Evolutionary conservation across 1,284 basidiomycete genomes (phyloP).

Genomic region (Puccinia coronata): DNA sequence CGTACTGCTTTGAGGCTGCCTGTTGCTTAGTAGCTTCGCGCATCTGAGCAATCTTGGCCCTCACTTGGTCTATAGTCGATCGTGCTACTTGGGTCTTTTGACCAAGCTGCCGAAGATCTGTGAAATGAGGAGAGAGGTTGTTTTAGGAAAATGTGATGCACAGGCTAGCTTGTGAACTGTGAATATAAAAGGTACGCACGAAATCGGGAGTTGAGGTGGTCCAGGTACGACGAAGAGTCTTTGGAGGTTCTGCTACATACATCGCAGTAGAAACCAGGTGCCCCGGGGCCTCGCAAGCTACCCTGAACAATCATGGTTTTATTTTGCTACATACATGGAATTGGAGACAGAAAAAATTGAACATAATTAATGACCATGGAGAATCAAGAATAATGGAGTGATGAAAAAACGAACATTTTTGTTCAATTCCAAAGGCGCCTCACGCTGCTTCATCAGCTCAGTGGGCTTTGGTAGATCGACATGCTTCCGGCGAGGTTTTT

Average conservation of each 20-base stretch:
- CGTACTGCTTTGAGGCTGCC: constrained; percentile 79
- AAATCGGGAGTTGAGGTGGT: constrained; percentile 90
- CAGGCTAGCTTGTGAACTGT: constrained; percentile 36
- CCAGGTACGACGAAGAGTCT: constrained; percentile 87
- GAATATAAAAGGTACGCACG: constrained; percentile 64
- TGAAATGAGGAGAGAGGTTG: neutral
- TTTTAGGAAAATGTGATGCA: neutral
- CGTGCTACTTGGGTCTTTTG: constrained; percentile 88
- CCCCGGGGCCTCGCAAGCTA: constrained; percentile 70
- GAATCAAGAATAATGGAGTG: neutral
- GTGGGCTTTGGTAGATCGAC: constrained; percentile 81
- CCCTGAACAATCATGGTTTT: constrained; percentile 88
- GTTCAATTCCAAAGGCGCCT: constrained; percentile 76
- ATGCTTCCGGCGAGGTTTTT: constrained; percentile 67
- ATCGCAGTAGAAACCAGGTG: constrained; percentile 90
- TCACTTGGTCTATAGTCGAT: constrained; percentile 87
- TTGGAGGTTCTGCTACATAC: constrained; percentile 86
- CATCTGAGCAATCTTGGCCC: constrained; percentile 80
- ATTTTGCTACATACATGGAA: constrained; percentile 62
- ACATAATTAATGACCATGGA: neutral
- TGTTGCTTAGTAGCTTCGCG: constrained; percentile 79
- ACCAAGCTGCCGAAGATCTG: constrained; percentile 86
- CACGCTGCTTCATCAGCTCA: constrained; percentile 80
- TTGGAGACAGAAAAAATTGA: neutral
- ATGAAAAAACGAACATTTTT: constrained; percentile 67